A percentile compares a stretch with the other conserved stretches of the same genome.
These are phyloP conservation scores for Aspergillus pseudotamarii DNA, from an alignment of 2,329 filamentous ascomycete species.

Conservation along the genomic window DNA sequence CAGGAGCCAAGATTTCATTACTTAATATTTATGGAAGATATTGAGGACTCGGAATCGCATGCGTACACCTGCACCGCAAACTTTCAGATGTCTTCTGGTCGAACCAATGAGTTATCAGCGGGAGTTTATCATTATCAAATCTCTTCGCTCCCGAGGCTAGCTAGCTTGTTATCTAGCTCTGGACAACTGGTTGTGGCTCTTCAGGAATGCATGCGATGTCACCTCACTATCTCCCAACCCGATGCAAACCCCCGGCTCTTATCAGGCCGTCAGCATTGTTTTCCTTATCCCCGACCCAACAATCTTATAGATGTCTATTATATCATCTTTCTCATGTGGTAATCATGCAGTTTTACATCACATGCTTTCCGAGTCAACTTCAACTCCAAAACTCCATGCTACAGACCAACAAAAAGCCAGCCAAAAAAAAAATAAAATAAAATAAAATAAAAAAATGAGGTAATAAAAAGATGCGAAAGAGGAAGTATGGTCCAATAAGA, in stretches of 20 bases:
- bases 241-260: not conserved
- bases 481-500: constrained; percentile 7
- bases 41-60: constrained; percentile 9
- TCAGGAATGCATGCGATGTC: constrained; percentile 2
- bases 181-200: not conserved
- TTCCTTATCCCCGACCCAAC: not conserved
- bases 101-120: constrained; percentile 2
- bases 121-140: constrained; percentile 12
- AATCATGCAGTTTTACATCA: not conserved
- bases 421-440: no score
- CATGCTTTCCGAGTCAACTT: constrained; percentile 15
- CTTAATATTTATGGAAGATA: constrained; percentile 11
- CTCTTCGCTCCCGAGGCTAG: not conserved
- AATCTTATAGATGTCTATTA: not conserved
- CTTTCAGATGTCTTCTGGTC: not conserved
- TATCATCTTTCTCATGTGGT: not conserved
- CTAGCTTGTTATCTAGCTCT: not conserved
- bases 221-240: constrained; percentile 1
- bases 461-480: not conserved
- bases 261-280: not conserved
- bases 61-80: not conserved
- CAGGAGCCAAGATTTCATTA: constrained; percentile 13
- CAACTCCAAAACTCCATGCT: constrained; percentile 32
- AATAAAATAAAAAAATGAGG: no score
- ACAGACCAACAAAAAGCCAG: constrained; percentile 4